Base-by-base conservation (phyloP, 495 filamentous ascomycete species). In the Amphirosellinia nigrospora region DNA sequence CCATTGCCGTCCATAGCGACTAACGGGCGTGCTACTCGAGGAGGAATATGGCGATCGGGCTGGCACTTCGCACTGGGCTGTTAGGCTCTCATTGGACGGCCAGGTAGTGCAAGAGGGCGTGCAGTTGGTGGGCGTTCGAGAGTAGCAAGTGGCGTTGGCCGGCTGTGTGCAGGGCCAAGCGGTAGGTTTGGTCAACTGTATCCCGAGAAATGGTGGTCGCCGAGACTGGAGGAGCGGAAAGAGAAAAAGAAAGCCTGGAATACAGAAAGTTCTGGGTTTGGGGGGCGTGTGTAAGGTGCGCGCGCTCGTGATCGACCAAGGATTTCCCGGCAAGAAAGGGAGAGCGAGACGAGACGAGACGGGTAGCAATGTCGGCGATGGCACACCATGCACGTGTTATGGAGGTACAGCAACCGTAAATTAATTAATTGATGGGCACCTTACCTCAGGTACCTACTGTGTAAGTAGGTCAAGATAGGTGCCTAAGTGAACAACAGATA, bases 81-180 rank as follows among this genome's bases (percentile, higher is more conserved):
- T 71, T 60, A 72, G 72, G 76, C 70, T 82, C 81, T 79, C 83
- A 85, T 85, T 85, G 83, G 83, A 72, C 73, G 76, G 75, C 75
- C 75, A 74, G 77, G 83, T 85, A 82, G 83, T 82, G 83, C 83
- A 69, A 83, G 79, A 78, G 79, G 77, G 77, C 78, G 77, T 83
- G 80, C 78, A 81, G 76, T 80, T 83, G 78, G 78, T 76, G 68
- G 81, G 79, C 78, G 82, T 81, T 82, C 80, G 81, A 80, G 81
- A 76, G 78, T 74, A 79, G 74, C 66, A 72, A 41, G 78, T 74
- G 59, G 67, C 39, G 68, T 64, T 70, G 68, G 78, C 76, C 83
- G 82, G 83, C 80, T 83, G 75, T 80, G 78, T 82, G 83, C 83
- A 85, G 83, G 74, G 75, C 76, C 76, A 73, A 78, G 68, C 64